phyloP scores from a whole-genome alignment of 352 stramenopile species.

The Pythium diclinum region DNA sequence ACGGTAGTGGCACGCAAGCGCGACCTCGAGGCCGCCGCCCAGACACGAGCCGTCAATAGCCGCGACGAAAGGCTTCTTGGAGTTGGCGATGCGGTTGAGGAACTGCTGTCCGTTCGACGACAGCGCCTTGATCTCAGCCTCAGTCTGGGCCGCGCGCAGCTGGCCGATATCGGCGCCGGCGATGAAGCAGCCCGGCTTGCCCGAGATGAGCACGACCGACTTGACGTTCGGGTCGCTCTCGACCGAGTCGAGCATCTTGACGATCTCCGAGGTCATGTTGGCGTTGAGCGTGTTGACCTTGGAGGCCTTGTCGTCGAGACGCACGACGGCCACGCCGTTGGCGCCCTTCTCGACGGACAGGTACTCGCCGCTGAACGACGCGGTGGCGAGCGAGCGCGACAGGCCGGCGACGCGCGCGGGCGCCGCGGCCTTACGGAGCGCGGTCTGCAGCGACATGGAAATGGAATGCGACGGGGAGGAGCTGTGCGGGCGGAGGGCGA shows the following conservation, averaged over 20 bases:
- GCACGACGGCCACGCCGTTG: constrained; percentile 90
- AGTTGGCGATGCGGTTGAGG: constrained; percentile 90
- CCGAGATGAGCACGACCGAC: constrained; percentile 96
- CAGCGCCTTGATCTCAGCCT: constrained; percentile 91
- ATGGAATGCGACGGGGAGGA: background rate
- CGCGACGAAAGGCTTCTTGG: constrained; percentile 94
- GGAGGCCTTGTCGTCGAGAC: constrained; percentile 89
- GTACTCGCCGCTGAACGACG: constrained; percentile 62
- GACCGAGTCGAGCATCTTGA: constrained; percentile 86
- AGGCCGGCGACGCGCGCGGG: constrained; percentile 16
- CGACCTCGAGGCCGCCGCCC: constrained; percentile 96
- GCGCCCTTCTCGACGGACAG: constrained; percentile 85
- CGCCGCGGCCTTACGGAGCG: constrained; percentile 18
- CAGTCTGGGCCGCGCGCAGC: constrained; percentile 83
- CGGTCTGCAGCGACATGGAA: constrained; percentile 20
- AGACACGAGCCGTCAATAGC: constrained; percentile 97
- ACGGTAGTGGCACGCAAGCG: constrained; percentile 97
- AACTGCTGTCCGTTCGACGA: constrained; percentile 92
- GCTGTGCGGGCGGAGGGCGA: background rate
- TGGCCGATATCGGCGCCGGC: constrained; percentile 97
- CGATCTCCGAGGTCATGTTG: constrained; percentile 88
- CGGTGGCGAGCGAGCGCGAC: constrained; percentile 23
- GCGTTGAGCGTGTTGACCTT: constrained; percentile 94
- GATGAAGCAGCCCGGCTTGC: constrained; percentile 97
- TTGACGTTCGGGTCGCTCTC: constrained; percentile 91